Evolutionary conservation across 2,329 filamentous ascomycete species (phyloP), one percentile per base, ranked within the genome.

Genomic region (Fusarium hostae): DNA sequence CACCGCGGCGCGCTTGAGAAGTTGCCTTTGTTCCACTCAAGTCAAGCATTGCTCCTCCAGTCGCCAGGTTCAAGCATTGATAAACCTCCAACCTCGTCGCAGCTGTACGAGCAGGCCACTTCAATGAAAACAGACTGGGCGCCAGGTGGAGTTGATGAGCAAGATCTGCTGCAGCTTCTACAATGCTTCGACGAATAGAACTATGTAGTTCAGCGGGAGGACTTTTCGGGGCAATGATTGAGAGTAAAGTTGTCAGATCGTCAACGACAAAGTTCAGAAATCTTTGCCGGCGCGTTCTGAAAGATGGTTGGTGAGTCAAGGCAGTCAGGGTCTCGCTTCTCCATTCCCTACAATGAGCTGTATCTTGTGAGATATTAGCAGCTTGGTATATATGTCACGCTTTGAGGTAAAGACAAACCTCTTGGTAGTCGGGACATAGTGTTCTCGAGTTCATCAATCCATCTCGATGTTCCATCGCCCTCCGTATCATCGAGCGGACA

Each of bases 91-190:
- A 66, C 35, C 81, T 77, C 15, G 78, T 72, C n/a, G 78, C 73
- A 3, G 81, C 80, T 30, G 76, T 80, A 37, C 79, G 77, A 40
- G 80, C 78, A 11, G 81, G 79, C 81, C 81, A 82, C 45, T 81
- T 82, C 30, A 82, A 68, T 16, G 79, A 80, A 66, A 75, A 82
- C 34, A 81, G 68, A 52, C 74, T 80, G 22, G 77, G 67, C 8
- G 81, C 78, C 9, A 81, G 72, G 26, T 82, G 80, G n/a, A 82
- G 73, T 51, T 74, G 76, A 59, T 82, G 81, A 3, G 77, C 80
- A 61, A 82, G 78, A 13, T 81, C 79, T 57, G 77, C 78, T 32
- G 81, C 81, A 9, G 81, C 80, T 28, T 81, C 78, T 58, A 82
- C 60, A 43, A 82, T 77, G 54, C 70, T 77, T 62, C 75, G 76